These are phyloP conservation scores for Nicotiana rustica DNA, from an alignment of 305 asterid genomes.

Conservation along the genomic window DNA sequence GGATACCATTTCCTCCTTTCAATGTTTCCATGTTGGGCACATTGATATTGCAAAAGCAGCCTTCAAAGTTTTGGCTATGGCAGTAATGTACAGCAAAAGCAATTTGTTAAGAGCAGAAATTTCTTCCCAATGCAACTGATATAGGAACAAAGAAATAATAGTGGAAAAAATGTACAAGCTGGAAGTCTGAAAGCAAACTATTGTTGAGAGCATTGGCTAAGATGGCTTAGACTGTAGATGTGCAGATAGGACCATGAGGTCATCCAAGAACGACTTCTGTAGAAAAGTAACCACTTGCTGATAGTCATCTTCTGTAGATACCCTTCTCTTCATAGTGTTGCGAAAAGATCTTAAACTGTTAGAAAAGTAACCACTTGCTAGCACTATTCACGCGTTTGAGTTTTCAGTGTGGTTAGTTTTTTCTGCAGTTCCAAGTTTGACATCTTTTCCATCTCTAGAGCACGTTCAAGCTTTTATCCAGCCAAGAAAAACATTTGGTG, in stretches of 20 bases:
- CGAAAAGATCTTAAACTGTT: neutral
- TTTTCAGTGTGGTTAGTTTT: constrained; percentile 54
- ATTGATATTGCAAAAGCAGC: neutral
- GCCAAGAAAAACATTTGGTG: constrained; percentile 40
- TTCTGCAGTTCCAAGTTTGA: constrained; percentile 86
- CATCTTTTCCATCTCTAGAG: constrained; percentile 79
- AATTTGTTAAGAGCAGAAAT: neutral
- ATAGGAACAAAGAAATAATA: neutral
- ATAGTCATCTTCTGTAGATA: neutral
- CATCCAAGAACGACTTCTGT: neutral
- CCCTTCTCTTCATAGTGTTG: neutral
- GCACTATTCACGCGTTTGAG: constrained; percentile 50
- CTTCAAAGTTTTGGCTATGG: neutral
- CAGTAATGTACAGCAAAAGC: neutral
- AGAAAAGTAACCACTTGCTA: neutral
- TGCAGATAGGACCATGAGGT: constrained; percentile 13
- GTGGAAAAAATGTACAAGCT: neutral
- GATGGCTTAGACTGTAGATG: constrained; percentile 12
- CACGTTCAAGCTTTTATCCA: constrained; percentile 83
- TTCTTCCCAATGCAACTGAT: neutral
- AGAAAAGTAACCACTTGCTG: no score
- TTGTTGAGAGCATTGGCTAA: neutral
- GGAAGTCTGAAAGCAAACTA: neutral
- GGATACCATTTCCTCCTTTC: neutral
- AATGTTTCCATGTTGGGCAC: neutral